Conservation (phyloP, 169 alveolate species). For the Ichthyophthirius multifiliis region DNA sequence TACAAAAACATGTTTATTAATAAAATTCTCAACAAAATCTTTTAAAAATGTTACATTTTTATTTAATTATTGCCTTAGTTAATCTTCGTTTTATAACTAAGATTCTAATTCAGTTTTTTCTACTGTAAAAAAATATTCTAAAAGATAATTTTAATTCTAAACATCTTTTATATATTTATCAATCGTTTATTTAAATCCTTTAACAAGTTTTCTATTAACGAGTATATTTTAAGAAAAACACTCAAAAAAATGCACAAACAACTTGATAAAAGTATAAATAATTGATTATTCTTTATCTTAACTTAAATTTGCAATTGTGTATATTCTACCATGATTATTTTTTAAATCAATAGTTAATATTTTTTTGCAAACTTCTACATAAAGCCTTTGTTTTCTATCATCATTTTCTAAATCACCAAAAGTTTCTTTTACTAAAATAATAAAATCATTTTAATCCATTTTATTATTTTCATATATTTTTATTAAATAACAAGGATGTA, state of each 20-base stretch:
- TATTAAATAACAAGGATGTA: background rate
- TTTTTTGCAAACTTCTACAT: background rate
- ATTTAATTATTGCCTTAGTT: too few species aligned
- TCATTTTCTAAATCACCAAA: background rate
- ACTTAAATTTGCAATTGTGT: background rate
- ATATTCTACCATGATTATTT: background rate
- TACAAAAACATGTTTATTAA: too few species aligned
- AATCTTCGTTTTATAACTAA: too few species aligned
- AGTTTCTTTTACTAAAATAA: background rate
- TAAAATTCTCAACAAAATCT: too few species aligned
- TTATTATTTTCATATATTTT: background rate
- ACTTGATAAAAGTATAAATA: background rate
- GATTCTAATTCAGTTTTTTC: too few species aligned
- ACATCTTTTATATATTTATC: too few species aligned
- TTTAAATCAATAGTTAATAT: background rate
- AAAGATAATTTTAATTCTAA: too few species aligned
- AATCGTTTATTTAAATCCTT: too few species aligned
- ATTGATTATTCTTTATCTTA: background rate
- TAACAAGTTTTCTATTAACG: background rate
- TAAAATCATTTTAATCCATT: constrained; percentile 1
- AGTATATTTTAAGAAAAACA: background rate
- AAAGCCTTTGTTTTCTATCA: background rate
- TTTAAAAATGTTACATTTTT: too few species aligned
- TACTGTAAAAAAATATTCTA: too few species aligned
- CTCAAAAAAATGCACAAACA: background rate